Conservation (phyloP, 108 stramenopile species). For the Cyclotella sp. region DNA sequence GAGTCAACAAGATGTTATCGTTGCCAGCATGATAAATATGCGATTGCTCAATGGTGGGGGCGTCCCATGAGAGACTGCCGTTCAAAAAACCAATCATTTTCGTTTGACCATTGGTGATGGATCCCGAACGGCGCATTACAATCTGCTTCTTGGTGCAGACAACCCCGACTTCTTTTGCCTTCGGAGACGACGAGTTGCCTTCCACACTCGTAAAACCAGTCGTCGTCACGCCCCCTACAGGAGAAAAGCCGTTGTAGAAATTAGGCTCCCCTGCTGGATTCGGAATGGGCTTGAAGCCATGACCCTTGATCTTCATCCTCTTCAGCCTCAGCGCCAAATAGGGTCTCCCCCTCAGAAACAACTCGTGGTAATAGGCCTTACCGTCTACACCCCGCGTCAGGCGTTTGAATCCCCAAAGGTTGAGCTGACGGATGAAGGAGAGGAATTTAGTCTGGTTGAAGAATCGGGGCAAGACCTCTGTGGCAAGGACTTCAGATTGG, state of each 20-base stretch:
- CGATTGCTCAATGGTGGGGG: too few species aligned
- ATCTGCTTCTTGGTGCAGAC: neutral
- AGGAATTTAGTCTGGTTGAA: constrained; percentile 82
- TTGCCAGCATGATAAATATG: too few species aligned
- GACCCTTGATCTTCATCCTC: constrained; percentile 58
- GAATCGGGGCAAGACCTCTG: constrained; percentile 54
- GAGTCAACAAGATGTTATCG: too few species aligned
- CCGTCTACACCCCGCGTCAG: constrained; percentile 57
- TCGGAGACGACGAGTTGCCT: too few species aligned
- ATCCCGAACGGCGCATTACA: neutral
- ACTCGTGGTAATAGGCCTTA: constrained; percentile 65
- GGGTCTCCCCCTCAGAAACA: constrained; percentile 59
- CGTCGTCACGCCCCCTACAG: neutral
- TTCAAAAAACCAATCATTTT: too few species aligned
- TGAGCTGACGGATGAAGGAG: constrained; percentile 77
- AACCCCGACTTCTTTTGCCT: neutral
- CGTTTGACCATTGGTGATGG: neutral
- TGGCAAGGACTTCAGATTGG: constrained; percentile 60
- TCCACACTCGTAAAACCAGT: neutral
- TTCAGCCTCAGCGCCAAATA: constrained; percentile 50
- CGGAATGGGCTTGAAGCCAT: constrained; percentile 58
- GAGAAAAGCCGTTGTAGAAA: constrained; percentile 38
- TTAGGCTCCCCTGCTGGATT: constrained; percentile 58
- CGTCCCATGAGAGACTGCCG: too few species aligned
- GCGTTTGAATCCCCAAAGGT: constrained; percentile 79